Conservation (phyloP, 2,329 filamentous ascomycete species). For the Corynespora cassiicola region DNA sequence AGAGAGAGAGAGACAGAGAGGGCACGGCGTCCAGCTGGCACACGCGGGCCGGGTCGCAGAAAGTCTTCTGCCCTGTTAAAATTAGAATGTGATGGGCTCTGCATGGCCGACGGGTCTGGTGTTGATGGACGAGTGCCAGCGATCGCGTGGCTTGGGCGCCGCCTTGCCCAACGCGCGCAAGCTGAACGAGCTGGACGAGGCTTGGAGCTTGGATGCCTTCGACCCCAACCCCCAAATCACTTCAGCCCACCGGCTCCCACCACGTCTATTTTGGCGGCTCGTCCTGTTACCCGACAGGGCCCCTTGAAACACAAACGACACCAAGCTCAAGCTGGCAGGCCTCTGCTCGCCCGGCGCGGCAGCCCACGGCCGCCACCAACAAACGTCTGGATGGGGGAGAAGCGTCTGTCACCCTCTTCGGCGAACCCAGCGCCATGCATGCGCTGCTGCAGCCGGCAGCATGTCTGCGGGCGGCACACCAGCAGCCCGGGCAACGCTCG, state of each 20-base stretch:
- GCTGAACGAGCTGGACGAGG: too few species aligned
- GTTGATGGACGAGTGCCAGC: too few species aligned
- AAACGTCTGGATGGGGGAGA: constrained; percentile 23
- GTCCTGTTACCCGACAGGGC: constrained; percentile 30
- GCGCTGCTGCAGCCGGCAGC: constrained; percentile 11
- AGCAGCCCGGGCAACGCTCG: constrained; percentile 8
- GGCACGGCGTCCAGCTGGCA: too few species aligned
- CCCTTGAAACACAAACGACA: constrained; percentile 16
- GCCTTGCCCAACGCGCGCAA: constrained; percentile 17
- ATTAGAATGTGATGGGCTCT: background rate
- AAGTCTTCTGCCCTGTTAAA: too few species aligned
- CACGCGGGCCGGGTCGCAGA: too few species aligned
- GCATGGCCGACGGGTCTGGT: too few species aligned
- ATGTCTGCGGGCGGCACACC: constrained; percentile 8
- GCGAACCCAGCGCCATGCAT: constrained; percentile 19
- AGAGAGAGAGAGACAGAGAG: too few species aligned
- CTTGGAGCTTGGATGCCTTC: constrained; percentile 30
- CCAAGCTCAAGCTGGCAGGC: constrained; percentile 32
- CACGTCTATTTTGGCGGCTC: constrained; percentile 25
- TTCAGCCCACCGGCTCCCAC: constrained; percentile 20
- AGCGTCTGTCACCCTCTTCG: constrained; percentile 19
- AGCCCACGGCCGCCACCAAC: constrained; percentile 37
- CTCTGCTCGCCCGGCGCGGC: constrained; percentile 27
- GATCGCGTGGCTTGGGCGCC: constrained; percentile 30
- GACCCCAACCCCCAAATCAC: constrained; percentile 27